Conservation (phyloP, 805 yeast species). For the Candida endomychidarum region DNA sequence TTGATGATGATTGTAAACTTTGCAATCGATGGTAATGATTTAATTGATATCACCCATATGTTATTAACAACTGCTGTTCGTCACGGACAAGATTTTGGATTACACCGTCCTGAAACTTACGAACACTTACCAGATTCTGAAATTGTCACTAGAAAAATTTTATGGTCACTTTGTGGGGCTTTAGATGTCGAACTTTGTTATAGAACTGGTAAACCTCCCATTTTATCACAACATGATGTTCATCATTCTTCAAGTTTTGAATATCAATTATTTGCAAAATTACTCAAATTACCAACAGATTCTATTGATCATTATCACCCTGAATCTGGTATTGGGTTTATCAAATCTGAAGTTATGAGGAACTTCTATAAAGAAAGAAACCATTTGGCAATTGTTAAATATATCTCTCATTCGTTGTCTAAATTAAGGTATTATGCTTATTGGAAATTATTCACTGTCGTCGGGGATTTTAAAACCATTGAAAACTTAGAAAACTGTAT, state of each 20-base stretch:
- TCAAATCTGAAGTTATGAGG: not conserved
- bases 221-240: slow-evolving; percentile 21
- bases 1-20: slow-evolving; percentile 44
- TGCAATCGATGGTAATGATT: slow-evolving; percentile 23
- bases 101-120: slow-evolving; percentile 35
- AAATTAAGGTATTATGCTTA: slow-evolving; percentile 30
- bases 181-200: slow-evolving; percentile 39
- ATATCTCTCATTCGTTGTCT: slow-evolving; percentile 17
- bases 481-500: slow-evolving; percentile 22
- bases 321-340: not conserved
- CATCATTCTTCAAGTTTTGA: slow-evolving; percentile 1
- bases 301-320: slow-evolving; percentile 1
- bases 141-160: slow-evolving; percentile 19
- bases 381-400: slow-evolving; percentile 3
- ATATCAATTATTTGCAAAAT: not conserved
- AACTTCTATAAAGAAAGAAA: not conserved
- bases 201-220: slow-evolving; percentile 39
- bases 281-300: not conserved
- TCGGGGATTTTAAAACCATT: slow-evolving; percentile 20
- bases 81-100: slow-evolving; percentile 41
- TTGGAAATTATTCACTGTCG: slow-evolving; percentile 28
- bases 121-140: slow-evolving; percentile 20
- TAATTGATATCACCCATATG: slow-evolving; percentile 27
- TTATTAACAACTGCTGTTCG: slow-evolving; percentile 34
- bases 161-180: slow-evolving; percentile 37